These are phyloP conservation scores for Colletotrichum sansevieriae DNA, from an alignment of 2,329 filamentous ascomycete genomes.

Conservation along the genomic window DNA sequence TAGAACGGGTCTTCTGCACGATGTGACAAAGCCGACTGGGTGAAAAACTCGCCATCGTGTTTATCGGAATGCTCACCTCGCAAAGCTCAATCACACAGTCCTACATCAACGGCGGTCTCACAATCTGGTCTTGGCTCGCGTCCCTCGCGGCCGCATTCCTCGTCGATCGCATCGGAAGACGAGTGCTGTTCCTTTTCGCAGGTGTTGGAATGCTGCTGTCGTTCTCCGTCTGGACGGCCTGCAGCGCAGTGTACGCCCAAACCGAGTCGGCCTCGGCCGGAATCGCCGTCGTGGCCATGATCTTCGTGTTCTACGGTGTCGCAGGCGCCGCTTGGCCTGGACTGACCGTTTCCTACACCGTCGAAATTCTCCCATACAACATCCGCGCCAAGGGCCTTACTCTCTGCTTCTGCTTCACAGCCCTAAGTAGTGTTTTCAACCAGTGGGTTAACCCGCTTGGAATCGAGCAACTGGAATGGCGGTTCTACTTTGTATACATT, in stretches of 20 bases:
- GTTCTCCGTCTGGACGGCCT: slow-evolving; percentile 46
- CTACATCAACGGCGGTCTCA: slow-evolving; percentile 41
- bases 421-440: slow-evolving; percentile 52
- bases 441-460: slow-evolving; percentile 58
- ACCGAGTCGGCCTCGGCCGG: slow-evolving; percentile 27
- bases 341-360: slow-evolving; percentile 57
- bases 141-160: slow-evolving; percentile 45
- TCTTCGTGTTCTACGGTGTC: slow-evolving; percentile 41
- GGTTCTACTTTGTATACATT: slow-evolving; percentile 60
- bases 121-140: slow-evolving; percentile 47
- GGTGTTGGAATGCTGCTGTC: slow-evolving; percentile 46
- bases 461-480: slow-evolving; percentile 56
- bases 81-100: slow-evolving; percentile 27
- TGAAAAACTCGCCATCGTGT: too few species aligned
- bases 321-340: slow-evolving; percentile 55
- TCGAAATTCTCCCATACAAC: slow-evolving; percentile 33
- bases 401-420: slow-evolving; percentile 43
- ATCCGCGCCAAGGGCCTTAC: slow-evolving; percentile 41
- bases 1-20: neutral
- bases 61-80: neutral
- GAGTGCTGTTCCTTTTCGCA: slow-evolving; percentile 41
- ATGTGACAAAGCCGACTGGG: too few species aligned
- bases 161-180: slow-evolving; percentile 49
- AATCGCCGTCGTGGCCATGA: slow-evolving; percentile 39
- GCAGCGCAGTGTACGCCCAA: slow-evolving; percentile 35